Percentiles rank a stretch among this genome's conserved stretches.
Evolutionary conservation across 2,329 filamentous ascomycete species (phyloP).

Genomic region (Microdochium paspali): DNA sequence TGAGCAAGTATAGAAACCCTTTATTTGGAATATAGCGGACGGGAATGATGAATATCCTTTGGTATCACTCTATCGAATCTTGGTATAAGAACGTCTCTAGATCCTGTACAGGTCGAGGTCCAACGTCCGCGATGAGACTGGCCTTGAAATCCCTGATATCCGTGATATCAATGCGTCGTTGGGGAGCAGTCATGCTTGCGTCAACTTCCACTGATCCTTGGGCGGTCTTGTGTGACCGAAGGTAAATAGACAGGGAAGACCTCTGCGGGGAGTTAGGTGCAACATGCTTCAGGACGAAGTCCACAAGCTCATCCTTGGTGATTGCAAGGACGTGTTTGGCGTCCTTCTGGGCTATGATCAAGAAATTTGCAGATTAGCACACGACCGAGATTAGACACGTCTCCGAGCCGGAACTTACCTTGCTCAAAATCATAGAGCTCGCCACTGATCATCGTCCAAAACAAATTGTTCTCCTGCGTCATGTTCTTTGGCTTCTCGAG

Average conservation of each 20-base stretch:
- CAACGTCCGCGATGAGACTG: slow-evolving; percentile 60
- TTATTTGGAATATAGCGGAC: too few relatives aligned
- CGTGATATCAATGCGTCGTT: slow-evolving; percentile 48
- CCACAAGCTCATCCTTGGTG: neutral
- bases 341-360: neutral
- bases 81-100: slow-evolving; percentile 25
- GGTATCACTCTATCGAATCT: too few relatives aligned
- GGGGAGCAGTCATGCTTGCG: slow-evolving; percentile 21
- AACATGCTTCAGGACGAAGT: neutral
- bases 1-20: too few relatives aligned
- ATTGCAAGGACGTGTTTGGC: neutral
- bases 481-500: slow-evolving; percentile 91
- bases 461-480: slow-evolving; percentile 68
- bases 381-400: neutral
- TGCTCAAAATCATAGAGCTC: slow-evolving; percentile 88
- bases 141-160: slow-evolving; percentile 79
- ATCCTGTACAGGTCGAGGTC: slow-evolving; percentile 63
- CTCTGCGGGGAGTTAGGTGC: neutral
- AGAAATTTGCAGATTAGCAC: neutral
- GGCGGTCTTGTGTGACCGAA: neutral
- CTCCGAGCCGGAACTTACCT: slow-evolving; percentile 44
- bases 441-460: slow-evolving; percentile 76
- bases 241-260: neutral
- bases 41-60: too few relatives aligned
- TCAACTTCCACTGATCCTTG: slow-evolving; percentile 56